Conservation (phyloP, 352 stramenopile species). For the Pythium apleroticum region DNA sequence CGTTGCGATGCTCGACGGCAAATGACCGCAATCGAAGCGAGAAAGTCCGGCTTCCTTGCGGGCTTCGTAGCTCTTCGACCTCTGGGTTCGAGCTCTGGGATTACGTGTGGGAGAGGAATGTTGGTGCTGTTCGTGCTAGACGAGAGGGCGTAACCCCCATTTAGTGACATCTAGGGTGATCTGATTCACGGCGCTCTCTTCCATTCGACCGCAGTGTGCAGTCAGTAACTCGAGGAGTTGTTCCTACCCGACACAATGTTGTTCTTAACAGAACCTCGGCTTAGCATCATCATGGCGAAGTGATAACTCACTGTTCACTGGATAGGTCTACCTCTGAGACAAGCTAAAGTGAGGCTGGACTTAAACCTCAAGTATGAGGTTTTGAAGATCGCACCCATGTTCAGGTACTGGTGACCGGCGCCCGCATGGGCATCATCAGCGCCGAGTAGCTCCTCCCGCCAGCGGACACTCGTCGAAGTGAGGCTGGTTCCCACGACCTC, state of each 20-base stretch:
- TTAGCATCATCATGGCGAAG: neutral
- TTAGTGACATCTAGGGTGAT: conserved; percentile 1
- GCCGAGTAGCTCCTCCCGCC: no score
- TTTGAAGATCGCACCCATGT: conserved; percentile 6
- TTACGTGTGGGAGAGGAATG: neutral
- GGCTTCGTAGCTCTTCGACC: neutral
- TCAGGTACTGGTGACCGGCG: conserved; percentile 9
- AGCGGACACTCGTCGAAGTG: neutral
- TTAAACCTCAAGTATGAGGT: conserved; percentile 13
- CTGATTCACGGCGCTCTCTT: neutral
- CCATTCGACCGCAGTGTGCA: neutral
- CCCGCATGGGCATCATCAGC: neutral
- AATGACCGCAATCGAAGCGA: neutral
- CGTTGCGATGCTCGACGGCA: no score
- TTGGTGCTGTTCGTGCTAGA: neutral
- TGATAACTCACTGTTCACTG: neutral
- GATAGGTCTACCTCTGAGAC: neutral
- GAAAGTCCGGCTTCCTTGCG: no score
- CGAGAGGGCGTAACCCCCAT: conserved; percentile 5
- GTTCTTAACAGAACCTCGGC: neutral
- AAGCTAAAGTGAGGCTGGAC: conserved; percentile 10
- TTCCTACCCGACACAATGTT: neutral
- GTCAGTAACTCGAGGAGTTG: conserved; percentile 1
- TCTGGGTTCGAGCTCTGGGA: conserved; percentile 1
- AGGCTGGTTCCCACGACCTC: neutral